These are phyloP conservation scores for Tetrapisispora fleetii DNA, from an alignment of 805 yeast genomes.

Conservation along the genomic window DNA sequence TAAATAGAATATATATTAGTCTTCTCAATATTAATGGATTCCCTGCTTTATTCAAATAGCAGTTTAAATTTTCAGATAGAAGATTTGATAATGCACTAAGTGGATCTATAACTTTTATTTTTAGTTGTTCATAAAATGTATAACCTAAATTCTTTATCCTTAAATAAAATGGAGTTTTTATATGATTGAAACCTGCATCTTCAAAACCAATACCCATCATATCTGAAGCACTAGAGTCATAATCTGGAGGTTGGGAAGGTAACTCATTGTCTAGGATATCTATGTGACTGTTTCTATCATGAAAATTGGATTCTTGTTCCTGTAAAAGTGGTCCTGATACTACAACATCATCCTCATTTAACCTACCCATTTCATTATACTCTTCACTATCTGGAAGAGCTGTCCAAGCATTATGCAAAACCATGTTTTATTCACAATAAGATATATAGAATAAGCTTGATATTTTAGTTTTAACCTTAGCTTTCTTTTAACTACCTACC, in stretches of 20 bases:
- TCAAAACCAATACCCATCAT: background rate
- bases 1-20: conserved; percentile 52
- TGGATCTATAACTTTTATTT: conserved; percentile 27
- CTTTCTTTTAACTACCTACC: too few relatives aligned
- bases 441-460: too few relatives aligned
- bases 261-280: background rate
- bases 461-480: too few relatives aligned
- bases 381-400: background rate
- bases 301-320: background rate
- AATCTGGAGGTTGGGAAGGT: conserved; percentile 3
- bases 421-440: background rate
- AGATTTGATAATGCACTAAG: conserved; percentile 17
- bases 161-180: background rate
- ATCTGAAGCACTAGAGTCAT: background rate
- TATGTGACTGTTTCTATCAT: background rate
- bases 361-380: background rate
- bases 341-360: background rate
- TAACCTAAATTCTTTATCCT: background rate
- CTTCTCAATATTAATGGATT: conserved; percentile 76
- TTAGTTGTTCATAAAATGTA: background rate
- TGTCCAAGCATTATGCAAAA: background rate
- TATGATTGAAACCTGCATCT: background rate
- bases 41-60: conserved; percentile 51
- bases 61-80: conserved; percentile 37
- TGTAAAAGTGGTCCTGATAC: background rate